These are phyloP conservation scores for maize (Zea mays) DNA, from an alignment of 176 grass and related monocot species.

Conservation along the genomic window Zm-B73-REFERENCE-NAM-5.0 NC_050104.1:11692001-11692500, in stretches of 20 bases:
- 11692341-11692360: background rate
- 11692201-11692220: conserved; percentile 44
- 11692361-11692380: no score
- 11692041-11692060: no score
- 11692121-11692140: no score
- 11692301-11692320: background rate
- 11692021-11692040: no score
- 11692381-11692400: background rate
- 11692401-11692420: conserved; percentile 1
- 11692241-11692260: background rate
- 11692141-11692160: no score
- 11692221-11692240: background rate
- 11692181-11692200: conserved; percentile 8
- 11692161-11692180: no score
- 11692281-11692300: background rate
- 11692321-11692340: background rate
- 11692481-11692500: conserved; percentile 38
- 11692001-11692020: no score
- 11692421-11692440: no score
- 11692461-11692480: conserved; percentile 29
- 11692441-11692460: conserved; percentile 1
- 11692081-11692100: background rate
- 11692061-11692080: no score
- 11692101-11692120: no score
- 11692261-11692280: conserved; percentile 11